Evolutionary conservation across 495 filamentous ascomycete genomes (phyloP), one percentile per base, ranked within the genome.

Genomic region (Penicillium coffeae): DNA sequence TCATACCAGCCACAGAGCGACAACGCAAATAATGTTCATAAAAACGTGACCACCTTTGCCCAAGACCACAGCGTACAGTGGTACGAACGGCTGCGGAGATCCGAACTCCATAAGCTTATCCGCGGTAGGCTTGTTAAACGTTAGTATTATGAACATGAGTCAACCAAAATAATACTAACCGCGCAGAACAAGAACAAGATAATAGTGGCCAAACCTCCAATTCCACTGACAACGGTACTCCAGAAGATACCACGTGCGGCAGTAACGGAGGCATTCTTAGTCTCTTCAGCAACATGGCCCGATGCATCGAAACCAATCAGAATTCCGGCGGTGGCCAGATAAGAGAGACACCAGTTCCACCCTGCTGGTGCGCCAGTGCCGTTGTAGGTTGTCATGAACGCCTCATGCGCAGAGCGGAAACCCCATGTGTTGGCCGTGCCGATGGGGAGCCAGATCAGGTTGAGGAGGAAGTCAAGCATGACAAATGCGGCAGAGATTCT

Each of bases 261-360:
- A 38, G 69, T 75, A 6, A 79, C 27, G 14, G 70, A 75, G 6
- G 78, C 78, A 52, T 80, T 72, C 63, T 79, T 77, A 4, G 78
- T 81, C 53, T 81, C 78, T 51, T 81, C 78, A 0, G 75, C 74
- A 45, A 80, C 72, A 51, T 80, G 77, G 14, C 76, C 77, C 12
- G 72, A 72, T 8, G 78, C 78, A 56, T 81, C 78, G 41, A 79
- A 81, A 35, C 78, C 78, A 38, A 81, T 78, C 50, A 81, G 54
- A 44, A 81, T 76, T 47, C 77, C 77, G n/a, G 77, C 77, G 8
- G 77, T 81, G 16, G 76, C 77, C 38, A 79, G 69, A 57, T 77
- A 81, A 18, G 74, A 78, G 25, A 81, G 66, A 70, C 76, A 79
- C 77, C 77, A 81, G 57, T 81, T 81, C 77, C 77, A 81, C 12